phyloP scores from a whole-genome alignment of 139 green algal species.

The Microglena sp. region DNA sequence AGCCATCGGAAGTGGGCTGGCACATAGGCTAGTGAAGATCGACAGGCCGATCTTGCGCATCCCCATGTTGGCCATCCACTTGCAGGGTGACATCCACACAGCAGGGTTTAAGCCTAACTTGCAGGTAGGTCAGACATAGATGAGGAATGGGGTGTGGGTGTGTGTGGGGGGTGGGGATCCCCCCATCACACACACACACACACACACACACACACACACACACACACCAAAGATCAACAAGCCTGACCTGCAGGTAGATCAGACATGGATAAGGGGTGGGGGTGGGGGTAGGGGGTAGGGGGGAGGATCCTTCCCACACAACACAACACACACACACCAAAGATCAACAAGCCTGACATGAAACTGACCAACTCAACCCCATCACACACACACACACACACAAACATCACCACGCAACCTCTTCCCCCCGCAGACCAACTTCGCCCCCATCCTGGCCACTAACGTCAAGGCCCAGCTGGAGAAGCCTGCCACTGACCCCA shows the following conservation, averaged over 20 bases:
- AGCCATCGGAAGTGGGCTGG: background rate
- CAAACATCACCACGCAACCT: too few relatives aligned
- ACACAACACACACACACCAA: too few relatives aligned
- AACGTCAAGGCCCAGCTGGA: constrained; percentile 26
- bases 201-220: too few relatives aligned
- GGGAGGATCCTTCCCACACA: too few relatives aligned
- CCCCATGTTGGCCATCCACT: constrained; percentile 74
- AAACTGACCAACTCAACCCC: too few relatives aligned
- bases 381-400: too few relatives aligned
- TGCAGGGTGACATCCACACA: constrained; percentile 60
- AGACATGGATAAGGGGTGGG: too few relatives aligned
- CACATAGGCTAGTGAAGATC: constrained; percentile 44
- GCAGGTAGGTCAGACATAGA: constrained; percentile 24
- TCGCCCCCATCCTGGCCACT: constrained; percentile 34
- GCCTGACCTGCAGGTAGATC: background rate
- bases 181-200: too few relatives aligned
- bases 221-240: too few relatives aligned
- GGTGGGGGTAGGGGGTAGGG: too few relatives aligned
- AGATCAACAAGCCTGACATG: too few relatives aligned
- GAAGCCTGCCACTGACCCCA: background rate
- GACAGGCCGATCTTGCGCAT: constrained; percentile 74
- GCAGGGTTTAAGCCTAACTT: constrained; percentile 90
- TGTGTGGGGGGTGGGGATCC: too few relatives aligned
- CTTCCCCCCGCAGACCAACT: constrained; percentile 74
- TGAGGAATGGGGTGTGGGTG: background rate